phyloP scores from a whole-genome alignment of 2,329 filamentous ascomycete species.

The Rutstroemia sp. region DNA sequence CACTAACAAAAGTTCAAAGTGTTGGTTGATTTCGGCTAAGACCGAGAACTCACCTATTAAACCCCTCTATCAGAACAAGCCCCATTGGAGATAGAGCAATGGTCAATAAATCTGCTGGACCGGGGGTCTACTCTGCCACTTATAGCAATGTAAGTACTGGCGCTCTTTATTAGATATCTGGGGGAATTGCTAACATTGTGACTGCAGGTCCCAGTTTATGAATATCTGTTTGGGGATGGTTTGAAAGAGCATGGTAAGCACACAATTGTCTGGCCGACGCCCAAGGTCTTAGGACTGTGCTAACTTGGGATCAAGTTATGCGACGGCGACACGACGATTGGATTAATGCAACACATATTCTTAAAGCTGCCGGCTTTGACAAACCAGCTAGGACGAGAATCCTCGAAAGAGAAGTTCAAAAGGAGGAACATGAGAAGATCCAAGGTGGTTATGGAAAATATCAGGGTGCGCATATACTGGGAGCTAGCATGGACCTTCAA shows the following conservation, averaged over 20 bases:
- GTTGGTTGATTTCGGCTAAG: not conserved
- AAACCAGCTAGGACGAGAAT: conserved; percentile 94
- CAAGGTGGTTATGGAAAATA: conserved; percentile 99
- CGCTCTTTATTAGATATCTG: no score
- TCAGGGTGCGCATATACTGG: conserved; percentile 53
- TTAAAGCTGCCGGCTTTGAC: conserved; percentile 95
- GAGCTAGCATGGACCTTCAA: conserved; percentile 12
- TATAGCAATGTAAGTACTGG: conserved; percentile 55
- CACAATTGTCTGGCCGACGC: not conserved
- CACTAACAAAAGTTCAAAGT: no score
- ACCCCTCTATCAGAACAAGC: not conserved
- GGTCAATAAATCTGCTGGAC: conserved; percentile 28
- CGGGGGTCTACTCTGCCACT: conserved; percentile 56
- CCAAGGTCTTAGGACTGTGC: not conserved
- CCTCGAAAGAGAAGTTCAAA: conserved; percentile 92
- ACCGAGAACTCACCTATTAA: not conserved
- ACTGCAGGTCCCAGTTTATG: conserved; percentile 81
- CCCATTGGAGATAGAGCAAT: conserved; percentile 14
- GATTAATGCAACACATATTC: conserved; percentile 99
- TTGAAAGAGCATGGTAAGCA: conserved; percentile 60
- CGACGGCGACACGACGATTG: conserved; percentile 86
- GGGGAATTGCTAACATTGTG: not conserved
- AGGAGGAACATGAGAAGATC: conserved; percentile 93
- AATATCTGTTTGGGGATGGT: conserved; percentile 78
- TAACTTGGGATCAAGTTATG: conserved; percentile 52